Base-by-base conservation (phyloP, 129 eudicot genomes). In the Silybum marianum region DNA sequence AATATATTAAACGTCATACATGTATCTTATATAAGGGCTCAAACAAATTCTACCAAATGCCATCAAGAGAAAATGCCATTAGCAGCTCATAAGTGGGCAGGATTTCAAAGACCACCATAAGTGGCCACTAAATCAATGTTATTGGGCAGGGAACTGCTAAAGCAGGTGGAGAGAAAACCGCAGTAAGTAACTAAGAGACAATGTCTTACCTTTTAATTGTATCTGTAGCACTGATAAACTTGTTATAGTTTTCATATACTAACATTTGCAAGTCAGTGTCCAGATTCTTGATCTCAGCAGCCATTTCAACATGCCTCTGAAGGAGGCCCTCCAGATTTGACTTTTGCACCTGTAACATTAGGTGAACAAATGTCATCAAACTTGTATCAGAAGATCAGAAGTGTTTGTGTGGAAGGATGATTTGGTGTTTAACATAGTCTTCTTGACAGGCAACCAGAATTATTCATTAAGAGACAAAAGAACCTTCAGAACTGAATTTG, bases 251-350 rank as follows among this genome's bases (percentile, higher is more conserved):
- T 71, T 93, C 99, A 86, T 95, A 95, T 63, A 95, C 99, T 80
- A 95, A 80, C 99, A 91, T 95, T 82, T 95, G 99, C 92, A 93
- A 76, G 90, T 95, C 98, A 25, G 99, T 95, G 73, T 93, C 99
- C 60, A 95, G 95, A 88, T 93, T 95, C 85, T 95, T 95, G 60
- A 95, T 93, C 82, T 95, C 99, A 84, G 99, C 93, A 63, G 99
- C 99, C 99, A 95, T 95, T 86, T 95, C 99, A 75, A 95, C 99
- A 86, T 95, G 99, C 79, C 89, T 87, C 78, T 93, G 97, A 87
- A 95, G 99, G 82, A 95, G 87, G 73, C 93, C 94, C 85, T 95
- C 98, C 86, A 95, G 82, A 86, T 91, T 93, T 68, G 99, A 91
- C 85, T 95, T 95, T 83, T 95, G 97, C 63, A 95, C 97, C 99